Conservation (phyloP, 164 flowering plant species). For the Vitis rupestris region DNA sequence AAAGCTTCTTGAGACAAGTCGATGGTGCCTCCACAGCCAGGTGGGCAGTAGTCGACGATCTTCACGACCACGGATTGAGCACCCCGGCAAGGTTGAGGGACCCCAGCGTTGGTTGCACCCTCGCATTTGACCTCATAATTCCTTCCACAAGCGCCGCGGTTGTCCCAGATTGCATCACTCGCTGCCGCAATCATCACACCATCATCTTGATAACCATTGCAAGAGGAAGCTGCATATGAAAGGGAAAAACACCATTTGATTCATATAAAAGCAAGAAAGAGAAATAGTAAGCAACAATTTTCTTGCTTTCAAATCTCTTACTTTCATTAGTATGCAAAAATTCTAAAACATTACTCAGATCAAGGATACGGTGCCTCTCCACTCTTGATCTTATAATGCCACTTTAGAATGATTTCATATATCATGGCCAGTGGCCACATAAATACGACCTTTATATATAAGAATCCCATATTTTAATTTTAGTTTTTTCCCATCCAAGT, state of each 20-base stretch:
- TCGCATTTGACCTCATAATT: conserved; percentile 31
- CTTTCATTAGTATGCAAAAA: too few species aligned
- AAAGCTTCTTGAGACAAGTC: conserved; percentile 27
- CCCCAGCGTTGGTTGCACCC: conserved; percentile 19
- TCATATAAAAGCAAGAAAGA: too few species aligned
- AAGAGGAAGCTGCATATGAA: conserved; percentile 29
- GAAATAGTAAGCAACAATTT: neutral
- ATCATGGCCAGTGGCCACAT: too few species aligned
- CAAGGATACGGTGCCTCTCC: too few species aligned
- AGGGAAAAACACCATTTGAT: neutral
- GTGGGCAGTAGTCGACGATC: conserved; percentile 26
- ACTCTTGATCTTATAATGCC: too few species aligned
- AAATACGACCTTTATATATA: too few species aligned
- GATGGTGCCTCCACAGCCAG: conserved; percentile 21
- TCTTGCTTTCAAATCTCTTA: too few species aligned
- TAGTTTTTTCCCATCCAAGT: too few species aligned
- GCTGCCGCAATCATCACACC: conserved; percentile 42
- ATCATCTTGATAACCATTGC: conserved; percentile 26
- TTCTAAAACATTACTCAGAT: too few species aligned
- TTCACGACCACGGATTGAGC: conserved; percentile 13
- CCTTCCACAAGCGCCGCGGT: conserved; percentile 33
- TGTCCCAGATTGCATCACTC: conserved; percentile 19
- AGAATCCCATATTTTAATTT: too few species aligned
- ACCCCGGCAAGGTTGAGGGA: conserved; percentile 27
- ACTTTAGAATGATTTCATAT: too few species aligned